These are phyloP conservation scores for Lachancea kluyveri DNA, from an alignment of 805 yeast genomes.

Conservation along the genomic window DNA sequence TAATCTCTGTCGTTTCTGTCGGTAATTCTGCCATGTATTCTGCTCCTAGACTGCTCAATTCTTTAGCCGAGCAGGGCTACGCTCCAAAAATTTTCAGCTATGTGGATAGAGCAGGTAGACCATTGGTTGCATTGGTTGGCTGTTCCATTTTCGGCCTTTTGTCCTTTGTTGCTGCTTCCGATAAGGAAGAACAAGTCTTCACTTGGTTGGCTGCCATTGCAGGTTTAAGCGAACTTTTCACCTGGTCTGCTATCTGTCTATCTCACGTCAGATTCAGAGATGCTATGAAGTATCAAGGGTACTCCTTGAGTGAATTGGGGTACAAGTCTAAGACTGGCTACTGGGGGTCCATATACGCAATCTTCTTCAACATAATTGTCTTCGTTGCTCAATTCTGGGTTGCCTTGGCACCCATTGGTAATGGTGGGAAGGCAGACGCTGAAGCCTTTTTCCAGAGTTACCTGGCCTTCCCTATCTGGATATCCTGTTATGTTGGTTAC, in stretches of 20 bases:
- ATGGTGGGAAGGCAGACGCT: constrained; percentile 32
- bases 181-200: constrained; percentile 47
- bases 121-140: constrained; percentile 44
- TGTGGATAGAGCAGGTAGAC: constrained; percentile 54
- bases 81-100: constrained; percentile 51
- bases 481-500: constrained; percentile 42
- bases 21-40: constrained; percentile 72
- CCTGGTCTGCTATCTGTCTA: constrained; percentile 51
- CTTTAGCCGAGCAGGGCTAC: constrained; percentile 64
- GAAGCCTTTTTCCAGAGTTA: constrained; percentile 46
- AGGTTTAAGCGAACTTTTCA: constrained; percentile 50
- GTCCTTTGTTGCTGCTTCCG: constrained; percentile 52
- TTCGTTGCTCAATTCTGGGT: constrained; percentile 58
- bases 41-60: constrained; percentile 60
- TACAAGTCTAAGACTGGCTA: constrained; percentile 44
- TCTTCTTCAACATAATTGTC: constrained; percentile 41
- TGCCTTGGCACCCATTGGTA: constrained; percentile 50
- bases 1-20: constrained; percentile 67
- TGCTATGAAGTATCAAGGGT: constrained; percentile 48
- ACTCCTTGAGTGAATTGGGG: constrained; percentile 40
- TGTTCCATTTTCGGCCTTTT: constrained; percentile 50
- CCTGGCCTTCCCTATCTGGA: constrained; percentile 41
- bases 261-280: constrained; percentile 49
- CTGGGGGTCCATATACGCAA: constrained; percentile 46
- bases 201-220: constrained; percentile 56